phyloP scores from a whole-genome alignment of 345 rosid species.

The Ceriops decandra region DNA sequence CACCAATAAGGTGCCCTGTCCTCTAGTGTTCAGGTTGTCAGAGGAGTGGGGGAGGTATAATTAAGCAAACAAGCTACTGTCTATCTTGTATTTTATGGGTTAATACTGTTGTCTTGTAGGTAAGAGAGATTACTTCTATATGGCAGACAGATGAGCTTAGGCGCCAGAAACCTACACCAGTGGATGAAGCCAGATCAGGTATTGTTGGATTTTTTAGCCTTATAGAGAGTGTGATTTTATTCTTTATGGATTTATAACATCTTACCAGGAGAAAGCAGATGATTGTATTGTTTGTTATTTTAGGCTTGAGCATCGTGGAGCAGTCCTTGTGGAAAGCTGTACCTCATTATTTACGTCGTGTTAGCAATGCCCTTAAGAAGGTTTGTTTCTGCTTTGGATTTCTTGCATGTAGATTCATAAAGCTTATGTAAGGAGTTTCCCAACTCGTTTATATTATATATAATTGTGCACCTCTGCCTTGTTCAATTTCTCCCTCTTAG shows the following conservation, averaged over 20 bases:
- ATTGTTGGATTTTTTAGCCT: constrained; percentile 17
- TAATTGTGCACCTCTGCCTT: constrained; percentile 1
- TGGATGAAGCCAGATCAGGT: constrained; percentile 96
- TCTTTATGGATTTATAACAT: neutral
- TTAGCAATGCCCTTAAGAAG: constrained; percentile 86
- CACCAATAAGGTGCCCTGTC: neutral
- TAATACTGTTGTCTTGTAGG: constrained; percentile 38
- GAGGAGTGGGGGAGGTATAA: neutral
- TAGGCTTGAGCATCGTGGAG: constrained; percentile 95
- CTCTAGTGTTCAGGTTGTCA: neutral
- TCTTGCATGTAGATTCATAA: constrained; percentile 11
- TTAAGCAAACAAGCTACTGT: neutral
- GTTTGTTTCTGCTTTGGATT: constrained; percentile 28
- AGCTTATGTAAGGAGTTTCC: constrained; percentile 1
- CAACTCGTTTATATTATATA: constrained; percentile 12
- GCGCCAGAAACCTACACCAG: constrained; percentile 91
- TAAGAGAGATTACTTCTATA: constrained; percentile 82
- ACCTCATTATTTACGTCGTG: constrained; percentile 88
- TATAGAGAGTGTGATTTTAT: constrained; percentile 10
- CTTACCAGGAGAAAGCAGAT: neutral
- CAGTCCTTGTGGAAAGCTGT: constrained; percentile 96
- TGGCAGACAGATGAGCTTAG: constrained; percentile 99
- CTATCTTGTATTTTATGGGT: constrained; percentile 6
- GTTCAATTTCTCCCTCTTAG: constrained; percentile 26
- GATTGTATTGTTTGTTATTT: constrained; percentile 9